These are phyloP conservation scores for Fraxinus baroniana DNA, from an alignment of 305 asterid genomes.

Conservation along the genomic window DNA sequence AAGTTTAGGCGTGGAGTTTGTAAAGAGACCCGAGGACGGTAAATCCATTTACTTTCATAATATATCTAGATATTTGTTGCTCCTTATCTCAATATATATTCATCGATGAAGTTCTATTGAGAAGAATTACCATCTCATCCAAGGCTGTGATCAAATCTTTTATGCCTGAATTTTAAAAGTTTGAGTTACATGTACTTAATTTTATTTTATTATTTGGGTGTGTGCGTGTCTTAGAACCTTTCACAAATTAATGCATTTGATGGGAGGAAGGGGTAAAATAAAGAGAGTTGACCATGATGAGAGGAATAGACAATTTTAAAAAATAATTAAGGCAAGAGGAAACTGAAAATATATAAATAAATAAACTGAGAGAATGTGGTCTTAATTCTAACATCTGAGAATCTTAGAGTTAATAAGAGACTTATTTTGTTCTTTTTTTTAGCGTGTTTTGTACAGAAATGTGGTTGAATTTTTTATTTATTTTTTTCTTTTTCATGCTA, in stretches of 20 bases:
- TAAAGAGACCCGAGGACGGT: constrained; percentile 78
- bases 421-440: background rate
- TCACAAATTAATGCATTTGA: background rate
- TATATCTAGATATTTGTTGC: background rate
- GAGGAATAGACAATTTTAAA: background rate
- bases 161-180: background rate
- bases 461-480: background rate
- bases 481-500: background rate
- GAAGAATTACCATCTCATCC: background rate
- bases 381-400: background rate
- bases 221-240: background rate
- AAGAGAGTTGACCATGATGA: background rate
- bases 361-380: background rate
- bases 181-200: background rate
- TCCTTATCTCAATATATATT: background rate
- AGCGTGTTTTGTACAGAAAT: background rate
- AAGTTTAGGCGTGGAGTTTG: constrained; percentile 71
- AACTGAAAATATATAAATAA: background rate
- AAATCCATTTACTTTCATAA: constrained; percentile 21
- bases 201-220: background rate
- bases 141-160: background rate
- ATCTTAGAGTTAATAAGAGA: background rate
- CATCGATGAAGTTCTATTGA: background rate
- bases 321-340: background rate
- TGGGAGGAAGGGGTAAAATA: background rate